Evolutionary conservation across 805 yeast genomes (phyloP).

Genomic region (Candida ficus): DNA sequence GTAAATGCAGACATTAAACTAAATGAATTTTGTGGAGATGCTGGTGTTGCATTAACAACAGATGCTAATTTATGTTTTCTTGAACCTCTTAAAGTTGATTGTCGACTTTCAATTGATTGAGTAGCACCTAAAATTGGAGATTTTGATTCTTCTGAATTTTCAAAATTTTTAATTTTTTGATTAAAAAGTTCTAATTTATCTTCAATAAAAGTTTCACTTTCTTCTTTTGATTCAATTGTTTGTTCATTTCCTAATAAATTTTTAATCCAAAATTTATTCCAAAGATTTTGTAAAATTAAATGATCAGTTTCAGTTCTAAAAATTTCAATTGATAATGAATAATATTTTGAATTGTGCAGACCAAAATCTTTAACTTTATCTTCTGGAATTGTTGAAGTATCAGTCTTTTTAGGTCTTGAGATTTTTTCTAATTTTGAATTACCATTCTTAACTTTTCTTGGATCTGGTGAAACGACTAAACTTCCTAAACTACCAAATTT

Average conservation of each 20-base stretch:
- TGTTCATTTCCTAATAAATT: slow-evolving; percentile 26
- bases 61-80: background rate
- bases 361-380: slow-evolving; percentile 64
- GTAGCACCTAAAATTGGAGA: background rate
- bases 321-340: slow-evolving; percentile 56
- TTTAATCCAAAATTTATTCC: slow-evolving; percentile 43
- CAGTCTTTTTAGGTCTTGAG: background rate
- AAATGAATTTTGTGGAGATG: slow-evolving; percentile 7
- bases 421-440: slow-evolving; percentile 2
- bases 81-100: background rate
- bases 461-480: slow-evolving; percentile 11
- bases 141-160: slow-evolving; percentile 1
- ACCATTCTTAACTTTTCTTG: slow-evolving; percentile 4
- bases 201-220: slow-evolving; percentile 8
- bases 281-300: slow-evolving; percentile 36
- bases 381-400: slow-evolving; percentile 33
- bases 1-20: slow-evolving; percentile 6
- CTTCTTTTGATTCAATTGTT: background rate
- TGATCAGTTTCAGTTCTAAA: slow-evolving; percentile 51
- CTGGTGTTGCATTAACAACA: background rate
- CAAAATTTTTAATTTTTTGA: slow-evolving; percentile 8
- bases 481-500: slow-evolving; percentile 9
- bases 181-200: slow-evolving; percentile 15
- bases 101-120: background rate
- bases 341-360: slow-evolving; percentile 63